Percentiles rank a stretch among this genome's conserved stretches.
Conservation (phyloP, 176 grass and related monocot genomes). For the Zoysia japonica region DNA sequence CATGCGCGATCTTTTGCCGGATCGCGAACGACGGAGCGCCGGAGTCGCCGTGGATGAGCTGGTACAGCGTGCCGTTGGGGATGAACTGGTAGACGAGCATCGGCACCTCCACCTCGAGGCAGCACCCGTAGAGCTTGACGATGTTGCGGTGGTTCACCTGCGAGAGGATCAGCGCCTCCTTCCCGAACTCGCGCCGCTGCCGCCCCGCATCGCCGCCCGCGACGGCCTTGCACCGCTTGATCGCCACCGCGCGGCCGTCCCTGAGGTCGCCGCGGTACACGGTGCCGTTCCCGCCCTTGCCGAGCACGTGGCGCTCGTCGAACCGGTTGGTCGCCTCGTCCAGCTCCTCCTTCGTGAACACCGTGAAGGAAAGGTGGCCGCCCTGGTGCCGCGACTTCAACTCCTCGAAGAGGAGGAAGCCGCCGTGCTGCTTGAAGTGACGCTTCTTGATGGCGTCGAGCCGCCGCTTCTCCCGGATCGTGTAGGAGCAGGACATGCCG, state of each 20-base stretch:
- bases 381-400: slow-evolving; percentile 37
- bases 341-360: slow-evolving; percentile 56
- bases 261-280: slow-evolving; percentile 51
- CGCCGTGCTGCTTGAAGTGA: slow-evolving; percentile 62
- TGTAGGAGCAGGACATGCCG: slow-evolving; percentile 23
- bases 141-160: slow-evolving; percentile 60
- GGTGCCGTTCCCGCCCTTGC: slow-evolving; percentile 65
- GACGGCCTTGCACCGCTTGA: slow-evolving; percentile 49
- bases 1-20: slow-evolving; percentile 42
- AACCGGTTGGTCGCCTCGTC: slow-evolving; percentile 52
- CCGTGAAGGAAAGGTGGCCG: slow-evolving; percentile 33
- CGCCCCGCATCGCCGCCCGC: slow-evolving; percentile 36
- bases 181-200: slow-evolving; percentile 49
- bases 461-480: slow-evolving; percentile 41
- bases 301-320: slow-evolving; percentile 43
- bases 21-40: neutral
- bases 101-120: slow-evolving; percentile 57
- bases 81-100: slow-evolving; percentile 67
- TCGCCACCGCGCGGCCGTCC: slow-evolving; percentile 37
- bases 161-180: slow-evolving; percentile 61
- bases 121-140: slow-evolving; percentile 59
- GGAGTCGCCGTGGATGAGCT: slow-evolving; percentile 21
- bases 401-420: slow-evolving; percentile 38
- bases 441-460: slow-evolving; percentile 28
- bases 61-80: slow-evolving; percentile 53